Evolutionary conservation across 257 asterid species (phyloP), one percentile per base, ranked within the genome.

Genomic region (Gentiana macrophylla): DNA sequence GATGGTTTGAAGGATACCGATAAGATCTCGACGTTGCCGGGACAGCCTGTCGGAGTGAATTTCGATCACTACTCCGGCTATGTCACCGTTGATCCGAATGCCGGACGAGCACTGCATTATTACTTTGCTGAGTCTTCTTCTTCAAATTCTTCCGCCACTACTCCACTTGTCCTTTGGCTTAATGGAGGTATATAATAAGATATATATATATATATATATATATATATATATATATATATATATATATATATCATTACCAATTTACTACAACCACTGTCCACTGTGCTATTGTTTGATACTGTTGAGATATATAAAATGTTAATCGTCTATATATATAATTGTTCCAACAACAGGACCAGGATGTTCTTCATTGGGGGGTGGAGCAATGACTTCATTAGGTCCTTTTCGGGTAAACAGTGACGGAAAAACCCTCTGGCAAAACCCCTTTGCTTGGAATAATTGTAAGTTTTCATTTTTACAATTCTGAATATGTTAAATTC

Each of bases 41-140:
- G 84, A 8, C 86, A 82, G 50, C 86, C 86, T 10, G 41, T 52
- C 11, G 50, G 41, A 7, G 80, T 77, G n/a, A 59, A 72, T 4
- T 72, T 79, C 54, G 73, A 64, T 47, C 91, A 79, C 15, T 82
- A 72, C 51, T 52, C 84, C 37, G 86, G 90, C 12, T 74, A 82
- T 57, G 74, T 79, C 0, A 82, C 84, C 0, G 74, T 82, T 10
- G 71, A 79, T 41, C 59, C 61, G 2, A 37, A 9, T 37, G 73
- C 75, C 1, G 86, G 84, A n/a, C 53, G 79, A 57, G 75, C 84
- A 7, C 62, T 82, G 49, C 77, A 72, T 37, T 79, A 79, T 66
- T 82, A 77, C 59, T 72, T 77, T 45, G 80, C 61, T 2, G 84
- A 79, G 73, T 74, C 86, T 7, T 24, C 24, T 24, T 70, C 79